Percentiles rank a stretch among this genome's conserved stretches.
Evolutionary conservation across 495 filamentous ascomycete species (phyloP).

Genomic region (Daldinia loculata): DNA sequence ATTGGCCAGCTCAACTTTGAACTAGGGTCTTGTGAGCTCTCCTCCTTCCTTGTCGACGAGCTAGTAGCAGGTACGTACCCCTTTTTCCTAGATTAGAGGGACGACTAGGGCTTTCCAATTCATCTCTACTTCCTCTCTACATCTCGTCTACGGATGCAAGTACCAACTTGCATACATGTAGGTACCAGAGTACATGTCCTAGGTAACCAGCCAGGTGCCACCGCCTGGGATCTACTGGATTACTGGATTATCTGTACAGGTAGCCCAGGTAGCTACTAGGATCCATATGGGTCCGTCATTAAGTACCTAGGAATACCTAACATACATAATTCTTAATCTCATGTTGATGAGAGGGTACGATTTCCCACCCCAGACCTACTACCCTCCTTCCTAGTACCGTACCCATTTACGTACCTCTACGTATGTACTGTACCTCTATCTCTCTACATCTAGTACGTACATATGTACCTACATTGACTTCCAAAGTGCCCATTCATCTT

Average conservation of each 20-base stretch:
- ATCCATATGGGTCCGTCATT: constrained; percentile 27
- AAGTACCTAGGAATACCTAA: no score
- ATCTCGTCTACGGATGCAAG: neutral
- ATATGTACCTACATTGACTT: neutral
- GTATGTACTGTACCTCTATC: neutral
- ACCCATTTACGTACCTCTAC: neutral
- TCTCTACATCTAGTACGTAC: neutral
- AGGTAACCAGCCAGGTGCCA: constrained; percentile 24
- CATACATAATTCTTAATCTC: constrained; percentile 34
- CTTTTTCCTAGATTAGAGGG: neutral
- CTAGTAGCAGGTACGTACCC: constrained; percentile 1
- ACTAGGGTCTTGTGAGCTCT: constrained; percentile 18
- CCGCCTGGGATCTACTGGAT: constrained; percentile 21
- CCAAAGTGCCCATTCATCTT: neutral
- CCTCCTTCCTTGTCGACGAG: constrained; percentile 22
- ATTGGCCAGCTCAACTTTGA: constrained; percentile 3
- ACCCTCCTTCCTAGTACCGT: neutral
- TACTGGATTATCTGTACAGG: constrained; percentile 25
- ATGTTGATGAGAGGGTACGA: constrained; percentile 34
- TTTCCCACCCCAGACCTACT: constrained; percentile 4
- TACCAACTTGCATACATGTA: constrained; percentile 8
- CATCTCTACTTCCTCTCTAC: neutral
- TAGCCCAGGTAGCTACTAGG: constrained; percentile 27
- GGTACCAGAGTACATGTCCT: constrained; percentile 4
- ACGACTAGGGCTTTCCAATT: neutral